Percentiles rank a stretch among this genome's conserved stretches.
These are phyloP conservation scores for Quercus tomentella DNA, from an alignment of 331 rosid genomes.

Conservation along the genomic window DNA sequence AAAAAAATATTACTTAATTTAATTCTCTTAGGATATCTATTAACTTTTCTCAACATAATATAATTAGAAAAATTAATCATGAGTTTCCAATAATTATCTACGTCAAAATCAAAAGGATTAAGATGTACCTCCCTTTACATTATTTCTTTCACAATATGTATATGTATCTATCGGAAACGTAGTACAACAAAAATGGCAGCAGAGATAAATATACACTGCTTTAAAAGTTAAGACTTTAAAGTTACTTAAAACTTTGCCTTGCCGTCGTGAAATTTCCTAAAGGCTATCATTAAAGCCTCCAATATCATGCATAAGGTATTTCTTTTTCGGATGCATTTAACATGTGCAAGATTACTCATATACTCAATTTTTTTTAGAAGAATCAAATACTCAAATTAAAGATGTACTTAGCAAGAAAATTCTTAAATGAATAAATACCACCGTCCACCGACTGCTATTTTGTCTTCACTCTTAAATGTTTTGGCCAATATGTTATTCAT, in stretches of 20 bases:
- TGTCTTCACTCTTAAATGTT: not conserved
- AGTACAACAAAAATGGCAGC: too few relatives aligned
- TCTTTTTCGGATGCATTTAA: not conserved
- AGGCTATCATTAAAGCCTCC: not conserved
- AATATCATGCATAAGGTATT: not conserved
- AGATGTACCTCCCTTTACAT: too few relatives aligned
- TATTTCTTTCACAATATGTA: too few relatives aligned
- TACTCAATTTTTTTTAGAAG: not conserved
- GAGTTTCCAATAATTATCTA: too few relatives aligned
- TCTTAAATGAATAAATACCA: not conserved
- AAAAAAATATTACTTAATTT: too few relatives aligned
- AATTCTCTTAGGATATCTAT: too few relatives aligned
- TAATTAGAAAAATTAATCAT: too few relatives aligned
- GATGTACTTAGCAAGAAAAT: not conserved
- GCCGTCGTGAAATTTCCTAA: not conserved
- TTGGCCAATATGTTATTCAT: not conserved
- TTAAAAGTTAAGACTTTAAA: not conserved
- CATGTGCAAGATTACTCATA: not conserved
- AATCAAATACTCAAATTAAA: not conserved
- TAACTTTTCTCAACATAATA: too few relatives aligned
- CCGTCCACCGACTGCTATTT: not conserved
- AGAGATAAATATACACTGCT: too few relatives aligned
- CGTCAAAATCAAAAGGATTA: too few relatives aligned
- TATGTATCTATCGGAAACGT: too few relatives aligned
- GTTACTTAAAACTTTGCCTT: not conserved